Evolutionary conservation across 73 alveolate species (phyloP).

Genomic region (Blepharisma japonicum): DNA sequence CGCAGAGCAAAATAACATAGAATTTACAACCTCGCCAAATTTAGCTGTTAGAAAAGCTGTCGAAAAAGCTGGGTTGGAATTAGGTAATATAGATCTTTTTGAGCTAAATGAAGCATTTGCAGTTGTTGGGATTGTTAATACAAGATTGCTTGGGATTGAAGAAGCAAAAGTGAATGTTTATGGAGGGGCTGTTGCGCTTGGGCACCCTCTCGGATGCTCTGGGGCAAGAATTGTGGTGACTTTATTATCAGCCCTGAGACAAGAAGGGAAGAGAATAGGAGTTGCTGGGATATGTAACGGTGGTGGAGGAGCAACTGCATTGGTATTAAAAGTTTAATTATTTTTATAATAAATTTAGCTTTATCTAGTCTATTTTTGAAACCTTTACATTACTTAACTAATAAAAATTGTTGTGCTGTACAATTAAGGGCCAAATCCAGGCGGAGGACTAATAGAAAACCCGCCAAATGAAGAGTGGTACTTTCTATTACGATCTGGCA

Average conservation of each 20-base stretch:
- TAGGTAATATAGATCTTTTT: not conserved
- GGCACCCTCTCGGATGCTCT: slow-evolving; percentile 88
- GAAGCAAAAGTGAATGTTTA: slow-evolving; percentile 66
- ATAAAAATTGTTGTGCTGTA: too few relatives aligned
- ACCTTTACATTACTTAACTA: too few relatives aligned
- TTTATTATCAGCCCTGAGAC: slow-evolving; percentile 60
- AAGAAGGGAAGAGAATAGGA: slow-evolving; percentile 66
- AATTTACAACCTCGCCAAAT: slow-evolving; percentile 51
- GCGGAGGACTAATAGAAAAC: too few relatives aligned
- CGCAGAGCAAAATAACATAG: slow-evolving; percentile 44
- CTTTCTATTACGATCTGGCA: too few relatives aligned
- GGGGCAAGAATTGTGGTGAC: slow-evolving; percentile 79
- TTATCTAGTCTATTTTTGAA: too few relatives aligned
- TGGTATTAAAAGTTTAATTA: slow-evolving; percentile 54
- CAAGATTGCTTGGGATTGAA: slow-evolving; percentile 56
- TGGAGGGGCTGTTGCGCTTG: slow-evolving; percentile 95
- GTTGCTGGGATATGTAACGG: slow-evolving; percentile 88
- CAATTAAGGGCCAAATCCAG: too few relatives aligned
- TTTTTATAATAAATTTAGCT: too few relatives aligned
- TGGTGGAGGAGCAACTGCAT: slow-evolving; percentile 93
- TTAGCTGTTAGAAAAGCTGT: slow-evolving; percentile 43
- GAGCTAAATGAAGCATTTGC: slow-evolving; percentile 30
- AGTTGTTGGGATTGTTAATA: slow-evolving; percentile 25
- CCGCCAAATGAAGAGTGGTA: too few relatives aligned
- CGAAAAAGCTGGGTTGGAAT: slow-evolving; percentile 1